Conservation (phyloP, 202 grass and related monocot species). For the Elaeis oleifera region DNA sequence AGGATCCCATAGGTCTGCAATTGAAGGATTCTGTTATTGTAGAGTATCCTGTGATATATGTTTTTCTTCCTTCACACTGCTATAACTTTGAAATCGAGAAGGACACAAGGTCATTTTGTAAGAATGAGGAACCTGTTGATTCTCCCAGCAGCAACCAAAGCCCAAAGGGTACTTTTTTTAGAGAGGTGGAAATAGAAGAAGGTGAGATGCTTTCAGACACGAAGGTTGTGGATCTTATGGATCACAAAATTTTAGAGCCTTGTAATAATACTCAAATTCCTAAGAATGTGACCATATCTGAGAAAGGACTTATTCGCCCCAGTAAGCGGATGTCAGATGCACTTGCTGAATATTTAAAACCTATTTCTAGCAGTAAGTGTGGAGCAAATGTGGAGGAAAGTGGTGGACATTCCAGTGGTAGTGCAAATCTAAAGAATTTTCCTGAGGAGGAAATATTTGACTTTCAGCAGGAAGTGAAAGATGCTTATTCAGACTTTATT, state of each 20-base stretch:
- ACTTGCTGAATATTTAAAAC: constrained; percentile 22
- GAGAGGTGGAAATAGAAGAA: constrained; percentile 90
- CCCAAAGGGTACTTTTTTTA: constrained; percentile 46
- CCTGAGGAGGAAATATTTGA: constrained; percentile 27
- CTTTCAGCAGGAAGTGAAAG: constrained; percentile 56
- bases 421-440: not conserved
- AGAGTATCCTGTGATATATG: constrained; percentile 70
- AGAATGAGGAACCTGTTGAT: constrained; percentile 19
- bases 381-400: not conserved
- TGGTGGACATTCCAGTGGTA: not conserved
- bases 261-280: constrained; percentile 2
- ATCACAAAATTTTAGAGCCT: constrained; percentile 24
- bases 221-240: constrained; percentile 48
- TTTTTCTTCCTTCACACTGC: constrained; percentile 66
- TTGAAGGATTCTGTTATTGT: constrained; percentile 49
- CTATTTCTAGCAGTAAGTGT: constrained; percentile 20
- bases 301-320: not conserved
- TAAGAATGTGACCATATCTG: not conserved
- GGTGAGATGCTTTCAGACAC: constrained; percentile 60
- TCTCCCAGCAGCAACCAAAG: constrained; percentile 9
- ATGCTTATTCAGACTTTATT: constrained; percentile 52
- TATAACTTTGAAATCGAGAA: constrained; percentile 61
- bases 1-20: constrained; percentile 46
- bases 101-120: constrained; percentile 15
- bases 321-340: constrained; percentile 10